These are phyloP conservation scores for Xanthoconium separans DNA, from an alignment of 1,284 basidiomycete species.

Conservation along the genomic window DNA sequence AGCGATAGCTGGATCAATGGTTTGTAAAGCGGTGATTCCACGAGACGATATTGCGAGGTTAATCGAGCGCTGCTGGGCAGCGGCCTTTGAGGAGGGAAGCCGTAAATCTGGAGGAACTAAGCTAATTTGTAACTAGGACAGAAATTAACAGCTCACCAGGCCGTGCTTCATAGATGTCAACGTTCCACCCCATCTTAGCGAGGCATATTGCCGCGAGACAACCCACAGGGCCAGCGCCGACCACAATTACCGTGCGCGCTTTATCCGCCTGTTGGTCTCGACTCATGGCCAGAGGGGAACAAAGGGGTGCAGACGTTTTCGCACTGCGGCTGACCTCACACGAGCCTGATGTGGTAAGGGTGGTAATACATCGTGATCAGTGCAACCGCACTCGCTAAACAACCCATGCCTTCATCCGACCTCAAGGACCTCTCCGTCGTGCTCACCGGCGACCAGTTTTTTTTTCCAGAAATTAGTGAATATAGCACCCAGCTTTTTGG, in stretches of 20 bases:
- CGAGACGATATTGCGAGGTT: slow-evolving; percentile 95
- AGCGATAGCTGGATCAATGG: slow-evolving; percentile 75
- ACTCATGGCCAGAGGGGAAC: slow-evolving; percentile 15
- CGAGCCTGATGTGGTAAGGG: slow-evolving; percentile 17
- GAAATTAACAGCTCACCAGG: slow-evolving; percentile 57
- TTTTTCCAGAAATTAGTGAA: slow-evolving; percentile 58
- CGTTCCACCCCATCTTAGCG: slow-evolving; percentile 85
- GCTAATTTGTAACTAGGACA: slow-evolving; percentile 16
- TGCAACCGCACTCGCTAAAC: neutral
- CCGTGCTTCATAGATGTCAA: slow-evolving; percentile 88
- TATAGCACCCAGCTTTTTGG: slow-evolving; percentile 49
- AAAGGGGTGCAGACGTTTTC: neutral
- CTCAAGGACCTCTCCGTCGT: slow-evolving; percentile 30
- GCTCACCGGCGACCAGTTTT: slow-evolving; percentile 54
- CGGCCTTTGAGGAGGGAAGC: slow-evolving; percentile 62
- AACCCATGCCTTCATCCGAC: slow-evolving; percentile 12
- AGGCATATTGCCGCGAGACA: slow-evolving; percentile 88
- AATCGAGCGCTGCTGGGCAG: slow-evolving; percentile 80
- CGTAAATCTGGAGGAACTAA: slow-evolving; percentile 58
- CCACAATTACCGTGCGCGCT: slow-evolving; percentile 53
- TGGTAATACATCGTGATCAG: slow-evolving; percentile 6
- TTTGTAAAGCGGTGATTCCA: slow-evolving; percentile 84
- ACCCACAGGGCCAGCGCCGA: slow-evolving; percentile 94
- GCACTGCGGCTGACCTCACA: neutral
- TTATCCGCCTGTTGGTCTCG: slow-evolving; percentile 18